Percentiles rank a stretch among this genome's conserved stretches.
These are phyloP conservation scores for Komagataea norvegica DNA, from an alignment of 1,139 yeast species.

Conservation along the genomic window DNA sequence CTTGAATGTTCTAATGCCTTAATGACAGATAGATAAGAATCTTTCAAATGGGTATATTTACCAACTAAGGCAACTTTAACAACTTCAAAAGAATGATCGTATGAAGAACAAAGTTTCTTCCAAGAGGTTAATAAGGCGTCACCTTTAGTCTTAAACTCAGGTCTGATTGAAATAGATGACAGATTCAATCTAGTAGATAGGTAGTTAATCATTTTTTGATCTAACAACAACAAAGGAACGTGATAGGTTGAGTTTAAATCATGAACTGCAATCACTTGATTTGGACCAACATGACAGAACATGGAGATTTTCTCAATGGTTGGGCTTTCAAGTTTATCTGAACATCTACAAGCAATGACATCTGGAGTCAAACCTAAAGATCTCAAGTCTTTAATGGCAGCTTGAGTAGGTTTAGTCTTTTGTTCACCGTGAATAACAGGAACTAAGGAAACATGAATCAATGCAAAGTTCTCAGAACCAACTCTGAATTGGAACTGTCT, in stretches of 20 bases:
- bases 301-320: conserved; percentile 94
- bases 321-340: conserved; percentile 71
- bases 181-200: conserved; percentile 66
- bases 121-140: conserved; percentile 66
- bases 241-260: conserved; percentile 97
- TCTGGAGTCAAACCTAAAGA: conserved; percentile 93
- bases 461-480: conserved; percentile 88
- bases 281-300: conserved; percentile 98
- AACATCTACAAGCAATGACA: conserved; percentile 96
- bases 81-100: conserved; percentile 77
- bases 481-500: conserved; percentile 98
- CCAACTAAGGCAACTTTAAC: conserved; percentile 97
- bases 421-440: conserved; percentile 98
- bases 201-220: conserved; percentile 79
- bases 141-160: conserved; percentile 62
- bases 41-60: conserved; percentile 92
- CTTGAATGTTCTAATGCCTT: conserved; percentile 94
- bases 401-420: conserved; percentile 98
- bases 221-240: conserved; percentile 85
- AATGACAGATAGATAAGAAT: conserved; percentile 90
- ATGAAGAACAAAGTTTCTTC: conserved; percentile 70
- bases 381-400: conserved; percentile 95
- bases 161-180: conserved; percentile 43
- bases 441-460: conserved; percentile 93
- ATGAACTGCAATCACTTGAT: conserved; percentile 94